Evolutionary conservation across 768 basidiomycete species (phyloP), one percentile per base, ranked within the genome.

Genomic region (Mycena indigotica): DNA sequence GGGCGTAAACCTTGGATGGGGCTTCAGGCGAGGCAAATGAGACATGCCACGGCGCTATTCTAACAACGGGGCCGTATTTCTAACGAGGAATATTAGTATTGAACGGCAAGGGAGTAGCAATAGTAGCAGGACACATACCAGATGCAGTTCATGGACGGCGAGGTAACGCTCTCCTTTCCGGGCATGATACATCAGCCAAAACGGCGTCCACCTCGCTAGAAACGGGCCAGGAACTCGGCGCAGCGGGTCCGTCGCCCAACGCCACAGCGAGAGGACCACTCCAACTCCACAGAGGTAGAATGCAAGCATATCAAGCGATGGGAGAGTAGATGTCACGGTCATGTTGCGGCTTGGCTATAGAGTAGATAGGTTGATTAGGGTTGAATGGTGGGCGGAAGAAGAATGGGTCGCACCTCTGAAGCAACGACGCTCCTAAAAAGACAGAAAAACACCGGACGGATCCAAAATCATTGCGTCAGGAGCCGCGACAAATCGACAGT

Each of bases 11-110:
- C 55, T 84, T 67, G 32, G 79, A 77, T 15, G 93, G 80, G 1
- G 92, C 92, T 0, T 85, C 85, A 0, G 92, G 88, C 64, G 90
- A 84, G n/a, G 87, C 84, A 51, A 93, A 77, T 2, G 88, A 90
- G 16, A 93, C 75, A 63, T 91, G 88, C 65, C 89, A 86, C 0
- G 89, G 89, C 0, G 87, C 86, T 55, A 90, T 72, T 58, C 88
- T 84, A 21, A 89, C 83, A 51, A 89, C 71, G 13, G 80, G 80
- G 28, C 87, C 87, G 25, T 48, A 48, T 28, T 48, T 48, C 46
- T 48, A 26, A 12, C 8, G 23, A 23, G 23, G 46, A 28, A 6
- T 15, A 21, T 48, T 8, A 48, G 46, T 21, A 10, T 45, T 6
- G 46, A n/a, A 5, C 5, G 6, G 46, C 15, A 26, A 25, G 46